Base-by-base conservation (phyloP, 352 stramenopile species). In the Pythium biforme region DNA sequence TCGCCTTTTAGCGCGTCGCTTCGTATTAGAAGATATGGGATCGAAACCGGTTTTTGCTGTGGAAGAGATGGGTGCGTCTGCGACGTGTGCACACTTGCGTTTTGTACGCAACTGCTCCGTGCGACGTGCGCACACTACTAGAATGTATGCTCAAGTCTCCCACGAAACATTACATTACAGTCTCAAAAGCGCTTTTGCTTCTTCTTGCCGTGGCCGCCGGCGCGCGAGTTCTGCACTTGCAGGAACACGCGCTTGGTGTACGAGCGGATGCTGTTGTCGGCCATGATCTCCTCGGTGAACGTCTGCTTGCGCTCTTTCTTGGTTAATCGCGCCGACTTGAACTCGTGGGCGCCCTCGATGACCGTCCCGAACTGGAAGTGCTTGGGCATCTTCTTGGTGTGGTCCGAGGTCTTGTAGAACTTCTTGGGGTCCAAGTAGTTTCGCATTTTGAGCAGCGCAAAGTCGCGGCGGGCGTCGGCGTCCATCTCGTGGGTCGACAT, bases 361-460 rank as follows among this genome's bases (percentile, higher is more conserved):
- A 98, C 92, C 17, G 86, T 94, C 20, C 95, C 95, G 41, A 96
- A 73, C 67, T 98, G 92, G 57, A 97, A 96, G 60, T 97, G 77
- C 59, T 90, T 94, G 26, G 89, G 89, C 62, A 95, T 67, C 23
- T 78, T 79, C 55, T 89, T 88, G 45, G 75, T 73, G 68, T 92
- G 85, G 68, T 96, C 88, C 60, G 81, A 94, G 62, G 78, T 88
- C 86, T 98, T 98, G 92, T 98, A 98, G 59, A 98, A 98, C 66
- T 96, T 97, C 74, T 98, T 98, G 1, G 95, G 95, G 72, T 98
- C 94, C 57, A 98, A 62, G 74, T 98, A 98, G 67, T 96, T 98
- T 47, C 95, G 81, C 84, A 98, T 97, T 10, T 90, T 89, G 64
- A 98, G 84, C 20, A 98, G 66, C n/a, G 82, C 70, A 59, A 98